Evolutionary conservation across 306 rosid species (phyloP).

Genomic region (Fragaria nilgerrensis): DNA sequence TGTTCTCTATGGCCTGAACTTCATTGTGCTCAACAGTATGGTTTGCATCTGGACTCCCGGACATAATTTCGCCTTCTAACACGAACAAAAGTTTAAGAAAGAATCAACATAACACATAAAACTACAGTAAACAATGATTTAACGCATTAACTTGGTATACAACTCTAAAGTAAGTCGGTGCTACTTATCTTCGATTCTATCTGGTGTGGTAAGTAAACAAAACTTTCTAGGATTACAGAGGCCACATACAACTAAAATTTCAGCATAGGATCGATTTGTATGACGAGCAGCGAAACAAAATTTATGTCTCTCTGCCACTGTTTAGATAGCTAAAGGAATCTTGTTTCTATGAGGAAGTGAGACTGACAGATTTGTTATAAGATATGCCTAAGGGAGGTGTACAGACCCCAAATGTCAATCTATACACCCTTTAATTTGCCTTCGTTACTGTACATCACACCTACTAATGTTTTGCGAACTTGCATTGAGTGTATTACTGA

Average conservation of each 20-base stretch:
- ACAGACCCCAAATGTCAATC: too few species aligned
- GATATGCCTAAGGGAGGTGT: neutral
- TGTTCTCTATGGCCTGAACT: slow-evolving; percentile 17
- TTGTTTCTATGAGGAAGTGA: neutral
- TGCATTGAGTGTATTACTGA: neutral
- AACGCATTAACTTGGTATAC: neutral
- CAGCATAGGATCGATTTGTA: neutral
- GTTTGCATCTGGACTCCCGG: slow-evolving; percentile 23
- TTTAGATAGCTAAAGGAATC: neutral
- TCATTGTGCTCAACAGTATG: slow-evolving; percentile 18
- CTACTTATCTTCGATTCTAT: neutral
- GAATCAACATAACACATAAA: neutral
- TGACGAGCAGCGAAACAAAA: too few species aligned
- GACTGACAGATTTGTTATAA: neutral
- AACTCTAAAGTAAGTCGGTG: neutral
- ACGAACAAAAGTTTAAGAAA: slow-evolving; percentile 10
- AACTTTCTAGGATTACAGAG: neutral
- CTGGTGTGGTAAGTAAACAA: neutral
- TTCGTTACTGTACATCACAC: neutral
- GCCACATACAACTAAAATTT: neutral
- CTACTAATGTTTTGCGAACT: neutral
- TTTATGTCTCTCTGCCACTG: neutral
- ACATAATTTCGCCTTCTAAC: slow-evolving; percentile 41
- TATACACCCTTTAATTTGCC: neutral
- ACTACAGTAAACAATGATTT: neutral